phyloP scores from a whole-genome alignment of 345 rosid species.

The Eucalyptus sp. region DNA sequence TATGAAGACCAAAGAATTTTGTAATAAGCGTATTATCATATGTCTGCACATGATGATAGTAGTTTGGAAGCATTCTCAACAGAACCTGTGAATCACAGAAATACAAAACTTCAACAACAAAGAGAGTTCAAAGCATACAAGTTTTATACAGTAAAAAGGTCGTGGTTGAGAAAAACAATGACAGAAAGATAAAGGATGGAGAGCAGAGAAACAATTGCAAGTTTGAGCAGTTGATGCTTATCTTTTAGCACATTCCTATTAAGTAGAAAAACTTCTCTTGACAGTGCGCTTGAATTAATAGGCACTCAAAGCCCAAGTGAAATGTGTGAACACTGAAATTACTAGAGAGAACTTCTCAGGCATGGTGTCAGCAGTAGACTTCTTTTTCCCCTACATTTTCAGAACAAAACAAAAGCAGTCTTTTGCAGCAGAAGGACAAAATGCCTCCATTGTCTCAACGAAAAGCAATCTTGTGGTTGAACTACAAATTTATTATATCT shows the following conservation, averaged over 20 bases:
- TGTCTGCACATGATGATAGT: slow-evolving; percentile 83
- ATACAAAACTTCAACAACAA: background rate
- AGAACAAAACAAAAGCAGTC: background rate
- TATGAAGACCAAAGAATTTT: slow-evolving; percentile 97
- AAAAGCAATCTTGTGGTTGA: background rate
- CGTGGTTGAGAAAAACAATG: background rate
- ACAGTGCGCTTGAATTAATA: background rate
- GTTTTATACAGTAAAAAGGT: background rate
- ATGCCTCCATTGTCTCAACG: background rate
- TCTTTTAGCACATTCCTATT: background rate
- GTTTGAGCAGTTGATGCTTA: background rate
- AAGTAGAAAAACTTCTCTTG: background rate
- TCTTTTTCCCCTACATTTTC: background rate
- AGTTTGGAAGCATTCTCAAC: slow-evolving; percentile 91
- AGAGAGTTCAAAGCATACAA: background rate
- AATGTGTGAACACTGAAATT: background rate
- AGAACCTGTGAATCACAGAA: slow-evolving; percentile 56
- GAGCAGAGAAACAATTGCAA: background rate
- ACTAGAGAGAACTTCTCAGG: background rate
- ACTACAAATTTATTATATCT: background rate
- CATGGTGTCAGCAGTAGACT: background rate
- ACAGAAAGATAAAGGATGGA: background rate
- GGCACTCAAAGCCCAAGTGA: background rate
- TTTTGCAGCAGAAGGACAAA: background rate
- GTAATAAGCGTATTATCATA: slow-evolving; percentile 94